Percentiles rank a stretch among this genome's conserved stretches.
phyloP scores from a whole-genome alignment of 2,329 filamentous ascomycete genomes.

The Orbilia blumenaviensis region DNA sequence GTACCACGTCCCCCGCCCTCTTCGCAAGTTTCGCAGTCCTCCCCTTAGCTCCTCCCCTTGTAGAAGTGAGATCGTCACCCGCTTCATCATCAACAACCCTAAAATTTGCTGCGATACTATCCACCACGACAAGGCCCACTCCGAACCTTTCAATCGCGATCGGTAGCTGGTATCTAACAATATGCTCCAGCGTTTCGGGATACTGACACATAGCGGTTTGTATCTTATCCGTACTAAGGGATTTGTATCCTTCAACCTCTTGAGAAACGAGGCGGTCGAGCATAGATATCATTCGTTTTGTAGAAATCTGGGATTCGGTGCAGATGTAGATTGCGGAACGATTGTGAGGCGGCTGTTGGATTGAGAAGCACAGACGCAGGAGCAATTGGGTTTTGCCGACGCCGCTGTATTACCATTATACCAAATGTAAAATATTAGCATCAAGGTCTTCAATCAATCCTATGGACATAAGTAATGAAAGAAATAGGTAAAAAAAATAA shows the following conservation, averaged over 20 bases:
- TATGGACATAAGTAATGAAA: constrained; percentile 6
- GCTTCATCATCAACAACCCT: constrained; percentile 77
- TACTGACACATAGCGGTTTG: constrained; percentile 85
- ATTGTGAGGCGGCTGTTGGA: constrained; percentile 73
- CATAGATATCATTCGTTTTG: constrained; percentile 81
- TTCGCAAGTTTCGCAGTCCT: constrained; percentile 72
- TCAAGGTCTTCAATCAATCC: constrained; percentile 5
- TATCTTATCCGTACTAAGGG: constrained; percentile 77
- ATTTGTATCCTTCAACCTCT: constrained; percentile 64
- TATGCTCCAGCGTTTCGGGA: constrained; percentile 94
- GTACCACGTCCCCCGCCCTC: constrained; percentile 78
- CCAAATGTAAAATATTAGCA: constrained; percentile 5
- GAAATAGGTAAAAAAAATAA: constrained; percentile 10
- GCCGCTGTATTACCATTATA: constrained; percentile 66
- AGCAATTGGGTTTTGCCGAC: constrained; percentile 96
- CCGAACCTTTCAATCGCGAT: constrained; percentile 79
- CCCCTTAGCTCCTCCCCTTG: constrained; percentile 31
- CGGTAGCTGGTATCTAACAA: constrained; percentile 89
- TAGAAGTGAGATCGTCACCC: constrained; percentile 60
- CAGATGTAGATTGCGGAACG: constrained; percentile 90
- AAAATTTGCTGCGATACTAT: constrained; percentile 95
- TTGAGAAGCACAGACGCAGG: constrained; percentile 81
- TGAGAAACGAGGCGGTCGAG: constrained; percentile 65
- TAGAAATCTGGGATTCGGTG: constrained; percentile 86
- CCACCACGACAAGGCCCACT: constrained; percentile 83